Conservation (phyloP, 2,329 filamentous ascomycete genomes). For the Phaeosphaeriaceae sp. region DNA sequence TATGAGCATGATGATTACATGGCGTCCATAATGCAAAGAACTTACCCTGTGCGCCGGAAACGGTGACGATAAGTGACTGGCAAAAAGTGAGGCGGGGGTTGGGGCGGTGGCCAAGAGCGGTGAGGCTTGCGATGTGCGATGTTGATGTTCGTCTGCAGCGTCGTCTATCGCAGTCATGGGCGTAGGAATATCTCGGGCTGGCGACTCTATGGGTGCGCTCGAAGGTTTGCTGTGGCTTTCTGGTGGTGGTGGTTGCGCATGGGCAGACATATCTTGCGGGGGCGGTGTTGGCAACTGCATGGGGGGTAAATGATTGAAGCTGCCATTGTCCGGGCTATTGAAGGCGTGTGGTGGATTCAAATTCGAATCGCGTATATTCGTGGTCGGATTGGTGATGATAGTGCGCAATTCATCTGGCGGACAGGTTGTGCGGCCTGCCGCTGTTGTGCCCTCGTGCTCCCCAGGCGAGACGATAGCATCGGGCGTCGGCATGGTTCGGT, state of each 20-base stretch:
- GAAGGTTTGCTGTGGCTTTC: constrained; percentile 39
- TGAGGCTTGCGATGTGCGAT: constrained; percentile 41
- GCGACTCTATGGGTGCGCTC: constrained; percentile 41
- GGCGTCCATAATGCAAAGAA: constrained; percentile 13
- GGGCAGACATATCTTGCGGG: constrained; percentile 34
- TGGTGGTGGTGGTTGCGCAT: constrained; percentile 16
- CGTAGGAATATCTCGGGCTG: constrained; percentile 46
- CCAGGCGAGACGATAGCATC: constrained; percentile 49
- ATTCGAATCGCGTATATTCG: too few relatives aligned
- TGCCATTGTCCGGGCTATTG: constrained; percentile 1
- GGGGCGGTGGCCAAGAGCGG: constrained; percentile 37
- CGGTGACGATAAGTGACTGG: constrained; percentile 39
- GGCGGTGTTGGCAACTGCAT: constrained; percentile 47
- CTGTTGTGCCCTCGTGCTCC: constrained; percentile 52
- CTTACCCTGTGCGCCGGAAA: constrained; percentile 45
- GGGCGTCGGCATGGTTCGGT: constrained; percentile 58
- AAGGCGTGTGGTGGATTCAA: constrained; percentile 36
- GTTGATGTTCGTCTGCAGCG: constrained; percentile 42
- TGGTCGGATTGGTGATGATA: constrained; percentile 22
- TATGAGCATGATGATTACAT: too few relatives aligned
- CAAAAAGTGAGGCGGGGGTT: constrained; percentile 27
- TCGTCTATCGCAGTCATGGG: constrained; percentile 47
- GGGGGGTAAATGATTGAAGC: constrained; percentile 24
- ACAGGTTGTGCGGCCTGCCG: constrained; percentile 56
- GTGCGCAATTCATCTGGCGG: constrained; percentile 54